Base-by-base conservation (phyloP, 495 filamentous ascomycete genomes). In the Margaritispora aquatica region DNA sequence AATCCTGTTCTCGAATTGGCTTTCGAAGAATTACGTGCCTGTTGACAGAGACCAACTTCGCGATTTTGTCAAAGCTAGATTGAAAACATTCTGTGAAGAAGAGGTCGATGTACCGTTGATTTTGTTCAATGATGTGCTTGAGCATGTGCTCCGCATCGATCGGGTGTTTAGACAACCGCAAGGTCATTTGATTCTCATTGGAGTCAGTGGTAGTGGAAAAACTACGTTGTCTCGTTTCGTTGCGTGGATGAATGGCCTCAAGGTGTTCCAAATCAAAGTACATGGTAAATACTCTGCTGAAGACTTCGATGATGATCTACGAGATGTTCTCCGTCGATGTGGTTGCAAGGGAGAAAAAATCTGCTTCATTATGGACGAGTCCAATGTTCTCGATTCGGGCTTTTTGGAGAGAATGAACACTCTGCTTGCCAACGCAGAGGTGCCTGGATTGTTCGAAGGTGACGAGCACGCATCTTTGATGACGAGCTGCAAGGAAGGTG, bases 341-440 rank as follows among this genome's bases (percentile, higher is more conserved):
- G 94, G 94, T 51, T 97, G 95, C 76, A 97, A 95, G 74, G 94
- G 94, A 31, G 94, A 99, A 70, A 99, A 97, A 78, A 95, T 99
- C 41, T 97, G 95, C 76, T 99, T 99, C 75, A 95, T 99, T 74
- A 96, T 99, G 94, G 94, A 99, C 66, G 94, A 99, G 77, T 88
- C 92, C 7, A 99, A 99, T 67, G 94, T 99, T 20, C 82, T 99
- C 2, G 94, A 99, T 68, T 99, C 94, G 17, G 94, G 93, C 34
- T 99, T 99, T 84, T 71, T 99, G 61, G 94, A 99, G 71, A 85
- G 95, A 59, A 99, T 99, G 94, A 99, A 99, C 63, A 99, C 94
- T 1, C 78, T 99, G 22, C 84, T 99, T 55, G 94, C 94, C 57
- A 99, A 99, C 69, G 94, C 94, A 22, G 94, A 99, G 75, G 92